These are phyloP conservation scores for Camellia sinensis DNA, from an alignment of 148 eudicot genomes.

Conservation along the genomic window DNA sequence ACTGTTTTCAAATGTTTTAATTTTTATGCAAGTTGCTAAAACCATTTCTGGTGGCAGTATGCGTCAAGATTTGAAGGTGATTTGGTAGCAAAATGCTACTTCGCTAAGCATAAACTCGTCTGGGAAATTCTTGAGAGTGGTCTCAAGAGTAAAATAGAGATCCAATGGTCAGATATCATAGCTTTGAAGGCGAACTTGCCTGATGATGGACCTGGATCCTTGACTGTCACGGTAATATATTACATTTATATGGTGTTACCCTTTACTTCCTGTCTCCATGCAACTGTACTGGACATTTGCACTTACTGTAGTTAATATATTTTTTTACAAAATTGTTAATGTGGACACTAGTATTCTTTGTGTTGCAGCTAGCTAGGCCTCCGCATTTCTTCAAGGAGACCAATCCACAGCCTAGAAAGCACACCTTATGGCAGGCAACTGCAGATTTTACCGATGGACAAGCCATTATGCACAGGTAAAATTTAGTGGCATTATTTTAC, in stretches of 20 bases:
- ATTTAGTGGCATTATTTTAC: neutral
- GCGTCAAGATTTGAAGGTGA: conserved; percentile 76
- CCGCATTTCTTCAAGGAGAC: conserved; percentile 86
- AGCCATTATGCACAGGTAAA: conserved; percentile 62
- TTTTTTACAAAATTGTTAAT: neutral
- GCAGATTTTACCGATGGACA: conserved; percentile 85
- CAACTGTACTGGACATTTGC: conserved; percentile 1
- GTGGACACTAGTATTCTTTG: conserved; percentile 3
- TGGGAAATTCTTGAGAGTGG: conserved; percentile 96
- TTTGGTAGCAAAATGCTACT: conserved; percentile 95
- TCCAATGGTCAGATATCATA: conserved; percentile 90
- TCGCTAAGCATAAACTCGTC: conserved; percentile 90
- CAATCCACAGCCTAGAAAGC: conserved; percentile 92
- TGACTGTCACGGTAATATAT: conserved; percentile 62
- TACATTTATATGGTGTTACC: neutral
- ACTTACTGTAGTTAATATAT: neutral
- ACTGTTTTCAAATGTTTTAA: neutral
- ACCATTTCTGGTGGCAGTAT: conserved; percentile 52
- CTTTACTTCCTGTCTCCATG: neutral
- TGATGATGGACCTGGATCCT: conserved; percentile 65
- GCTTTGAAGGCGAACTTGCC: conserved; percentile 73
- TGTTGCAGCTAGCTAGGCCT: conserved; percentile 61
- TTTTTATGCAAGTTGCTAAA: conserved; percentile 13
- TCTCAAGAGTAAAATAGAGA: conserved; percentile 86
- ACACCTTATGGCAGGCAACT: conserved; percentile 79